These are phyloP conservation scores for Sporisorium sorghi DNA, from an alignment of 1,284 basidiomycete species.

Conservation along the genomic window DNA sequence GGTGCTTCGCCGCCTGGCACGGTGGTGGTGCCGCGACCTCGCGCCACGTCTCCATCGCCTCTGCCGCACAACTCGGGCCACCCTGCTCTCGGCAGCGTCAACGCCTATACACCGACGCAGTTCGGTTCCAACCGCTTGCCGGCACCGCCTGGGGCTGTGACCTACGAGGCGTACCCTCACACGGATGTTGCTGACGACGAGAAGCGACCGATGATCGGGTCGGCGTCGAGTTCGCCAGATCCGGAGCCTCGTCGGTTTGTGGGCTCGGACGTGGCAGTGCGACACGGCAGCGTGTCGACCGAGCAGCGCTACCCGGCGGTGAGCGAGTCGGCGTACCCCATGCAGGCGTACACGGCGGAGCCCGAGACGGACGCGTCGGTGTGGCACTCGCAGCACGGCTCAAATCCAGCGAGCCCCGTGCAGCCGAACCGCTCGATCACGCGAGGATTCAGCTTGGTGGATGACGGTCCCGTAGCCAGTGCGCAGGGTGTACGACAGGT, in stretches of 20 bases:
- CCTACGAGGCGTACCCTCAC: conserved; percentile 51
- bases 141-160: conserved; percentile 17
- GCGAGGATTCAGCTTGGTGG: conserved; percentile 64
- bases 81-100: conserved; percentile 25
- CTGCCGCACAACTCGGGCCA: conserved; percentile 44
- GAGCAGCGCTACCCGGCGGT: conserved; percentile 61
- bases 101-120: conserved; percentile 24
- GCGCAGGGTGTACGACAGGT: conserved; percentile 61
- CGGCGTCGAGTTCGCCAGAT: conserved; percentile 55
- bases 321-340: conserved; percentile 51
- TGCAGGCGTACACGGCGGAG: conserved; percentile 58
- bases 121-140: conserved; percentile 17
- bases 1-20: conserved; percentile 41
- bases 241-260: conserved; percentile 28
- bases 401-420: conserved; percentile 5
- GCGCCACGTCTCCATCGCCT: conserved; percentile 47
- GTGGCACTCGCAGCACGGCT: conserved; percentile 22
- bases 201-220: conserved; percentile 60
- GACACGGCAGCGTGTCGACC: conserved; percentile 56
- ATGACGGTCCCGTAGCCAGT: conserved; percentile 65
- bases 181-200: conserved; percentile 51
- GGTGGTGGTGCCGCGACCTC: conserved; percentile 50
- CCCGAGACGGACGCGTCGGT: conserved; percentile 45
- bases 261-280: conserved; percentile 34
- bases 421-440: conserved; percentile 33